Evolutionary conservation across 2,329 filamentous ascomycete genomes (phyloP), one percentile per base, ranked within the genome.

Genomic region (Chrysoporthe puriensis): DNA sequence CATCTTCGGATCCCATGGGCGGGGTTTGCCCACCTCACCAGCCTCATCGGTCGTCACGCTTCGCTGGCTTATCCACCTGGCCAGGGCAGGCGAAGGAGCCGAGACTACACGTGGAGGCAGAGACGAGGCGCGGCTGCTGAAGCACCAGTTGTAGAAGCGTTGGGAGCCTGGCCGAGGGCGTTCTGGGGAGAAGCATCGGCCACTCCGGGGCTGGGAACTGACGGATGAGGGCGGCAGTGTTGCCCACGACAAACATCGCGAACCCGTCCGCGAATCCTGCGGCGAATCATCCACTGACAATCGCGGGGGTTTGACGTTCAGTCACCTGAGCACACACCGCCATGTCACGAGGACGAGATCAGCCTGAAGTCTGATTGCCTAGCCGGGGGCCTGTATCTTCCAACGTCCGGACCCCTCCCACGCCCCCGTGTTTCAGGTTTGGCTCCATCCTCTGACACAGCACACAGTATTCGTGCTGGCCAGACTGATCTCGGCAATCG

Each of bases 401-500:
- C 13, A 36, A 48, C 21, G 21, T 43, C 54, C 56, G 44, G 56
- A 44, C 63, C 63, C 54, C 56, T 65, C 54, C 26, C 34, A n/a
- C 11, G 54, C n/a, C 56, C 32, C 63, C 63, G 54, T 65, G 63
- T 65, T 65, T 65, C 63, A 60, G 56, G 56, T 60, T 64, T 48
- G 14, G 32, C 63, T 58, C 56, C 46, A 58, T 58, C 43, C 42
- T 59, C 44, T 62, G 60, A 62, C 60, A 62, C 60, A 40, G 43
- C 40, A 58, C 18, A 65, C 63, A 65, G 34, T 65, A 56, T 59
- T 60, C 21, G 54, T 64, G 52, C n/a, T 59, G 34, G 44, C 36
- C 43, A 40, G 44, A 59, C 63, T 40, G 43, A 26, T 56, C 40
- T 63, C 34, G 34, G 48, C 48, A 18, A 54, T 63, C 21, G 59